Evolutionary conservation across 2,329 filamentous ascomycete species (phyloP).

Genomic region (Colletotrichum paranaense): DNA sequence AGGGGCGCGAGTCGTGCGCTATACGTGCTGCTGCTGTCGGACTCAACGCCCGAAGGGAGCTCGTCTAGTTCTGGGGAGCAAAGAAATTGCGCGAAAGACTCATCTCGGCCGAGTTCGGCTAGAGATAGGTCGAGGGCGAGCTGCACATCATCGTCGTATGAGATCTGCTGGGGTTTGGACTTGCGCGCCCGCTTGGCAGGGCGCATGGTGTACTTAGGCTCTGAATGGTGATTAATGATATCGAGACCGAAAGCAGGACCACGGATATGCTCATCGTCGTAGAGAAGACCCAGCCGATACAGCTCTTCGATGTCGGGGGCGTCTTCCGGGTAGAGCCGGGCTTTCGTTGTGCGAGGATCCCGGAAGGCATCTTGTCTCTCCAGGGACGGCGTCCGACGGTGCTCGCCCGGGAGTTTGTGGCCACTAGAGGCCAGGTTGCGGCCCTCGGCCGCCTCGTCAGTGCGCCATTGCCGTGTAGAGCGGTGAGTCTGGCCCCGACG

Average conservation of each 20-base stretch:
- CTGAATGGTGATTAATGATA: conserved; percentile 49
- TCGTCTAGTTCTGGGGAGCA: conserved; percentile 38
- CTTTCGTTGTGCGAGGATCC: conserved; percentile 51
- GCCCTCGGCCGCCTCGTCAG: conserved; percentile 42
- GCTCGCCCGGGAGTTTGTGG: conserved; percentile 51
- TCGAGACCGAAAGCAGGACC: conserved; percentile 52
- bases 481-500: conserved; percentile 3
- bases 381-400: conserved; percentile 47
- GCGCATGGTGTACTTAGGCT: conserved; percentile 51
- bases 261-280: conserved; percentile 52
- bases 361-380: conserved; percentile 61
- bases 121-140: conserved; percentile 55
- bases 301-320: conserved; percentile 53
- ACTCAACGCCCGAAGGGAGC: conserved; percentile 36
- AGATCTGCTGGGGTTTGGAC: conserved; percentile 37
- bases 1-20: conserved; percentile 43
- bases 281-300: conserved; percentile 57
- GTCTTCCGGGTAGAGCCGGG: conserved; percentile 39
- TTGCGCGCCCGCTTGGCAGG: conserved; percentile 47
- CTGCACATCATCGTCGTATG: conserved; percentile 40
- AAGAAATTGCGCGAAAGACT: conserved; percentile 51
- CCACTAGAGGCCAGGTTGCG: conserved; percentile 48
- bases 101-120: conserved; percentile 53
- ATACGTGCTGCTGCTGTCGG: conserved; percentile 33
- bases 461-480: conserved; percentile 1